Percentiles rank a stretch among this genome's conserved stretches.
Conservation (phyloP, 331 rosid species). For the Ulmus americana region DNA sequence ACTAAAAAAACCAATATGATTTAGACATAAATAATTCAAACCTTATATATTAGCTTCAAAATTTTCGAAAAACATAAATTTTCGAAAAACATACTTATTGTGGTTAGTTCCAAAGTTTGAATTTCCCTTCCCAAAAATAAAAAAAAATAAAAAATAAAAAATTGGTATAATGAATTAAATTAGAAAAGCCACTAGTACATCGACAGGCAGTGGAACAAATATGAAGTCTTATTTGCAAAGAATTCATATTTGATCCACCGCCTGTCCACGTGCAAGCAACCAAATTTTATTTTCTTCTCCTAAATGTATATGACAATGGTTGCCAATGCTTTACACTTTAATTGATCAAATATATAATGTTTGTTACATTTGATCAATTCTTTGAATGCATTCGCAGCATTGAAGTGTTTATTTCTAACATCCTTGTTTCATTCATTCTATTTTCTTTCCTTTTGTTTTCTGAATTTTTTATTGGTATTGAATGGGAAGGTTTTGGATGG, state of each 20-base stretch:
- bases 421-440: not conserved
- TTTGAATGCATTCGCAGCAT: slow-evolving; percentile 4
- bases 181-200: slow-evolving; percentile 10
- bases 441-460: not conserved
- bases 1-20: not conserved
- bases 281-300: not conserved
- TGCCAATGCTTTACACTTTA: slow-evolving; percentile 1
- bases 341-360: slow-evolving; percentile 3
- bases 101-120: too few species aligned
- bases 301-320: not conserved
- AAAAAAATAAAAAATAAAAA: too few species aligned
- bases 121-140: too few species aligned
- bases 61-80: too few species aligned
- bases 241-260: slow-evolving; percentile 81
- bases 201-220: slow-evolving; percentile 47
- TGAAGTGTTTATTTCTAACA: not conserved
- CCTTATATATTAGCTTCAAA: too few species aligned
- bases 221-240: slow-evolving; percentile 33
- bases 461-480: not conserved
- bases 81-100: too few species aligned
- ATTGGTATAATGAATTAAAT: not conserved
- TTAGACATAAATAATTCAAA: too few species aligned
- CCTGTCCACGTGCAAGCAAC: slow-evolving; percentile 49
- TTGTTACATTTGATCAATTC: not conserved
- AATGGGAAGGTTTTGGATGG: not conserved